These are phyloP conservation scores for Vitis hybrid DNA, from an alignment of 177 flowering plant genomes.

Conservation along the genomic window DNA sequence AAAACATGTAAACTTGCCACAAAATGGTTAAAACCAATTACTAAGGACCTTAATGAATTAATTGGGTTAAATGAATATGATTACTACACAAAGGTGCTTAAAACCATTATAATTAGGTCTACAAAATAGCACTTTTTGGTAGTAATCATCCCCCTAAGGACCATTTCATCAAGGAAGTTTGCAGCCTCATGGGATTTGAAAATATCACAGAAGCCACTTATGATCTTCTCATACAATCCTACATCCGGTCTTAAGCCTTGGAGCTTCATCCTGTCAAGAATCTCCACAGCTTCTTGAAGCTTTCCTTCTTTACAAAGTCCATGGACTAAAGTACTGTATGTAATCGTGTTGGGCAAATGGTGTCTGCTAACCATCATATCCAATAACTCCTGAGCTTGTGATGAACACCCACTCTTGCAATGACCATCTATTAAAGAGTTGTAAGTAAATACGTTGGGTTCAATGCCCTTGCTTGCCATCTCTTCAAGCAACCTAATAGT, in stretches of 20 bases:
- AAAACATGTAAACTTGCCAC: no score
- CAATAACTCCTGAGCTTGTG: conserved; percentile 46
- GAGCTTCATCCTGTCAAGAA: conserved; percentile 84
- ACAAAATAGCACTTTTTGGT: no score
- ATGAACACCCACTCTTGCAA: conserved; percentile 52
- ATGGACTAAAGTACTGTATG: conserved; percentile 59
- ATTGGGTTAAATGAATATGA: no score
- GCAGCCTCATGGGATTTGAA: conserved; percentile 73
- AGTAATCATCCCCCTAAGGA: conserved; percentile 36
- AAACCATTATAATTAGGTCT: no score
- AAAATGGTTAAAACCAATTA: no score
- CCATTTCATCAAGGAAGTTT: conserved; percentile 88
- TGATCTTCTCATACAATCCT: conserved; percentile 64
- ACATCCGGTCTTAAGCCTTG: conserved; percentile 86
- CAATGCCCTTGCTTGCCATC: conserved; percentile 47
- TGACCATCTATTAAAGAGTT: conserved; percentile 63
- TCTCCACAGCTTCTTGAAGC: conserved; percentile 52
- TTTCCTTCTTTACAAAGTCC: conserved; percentile 75
- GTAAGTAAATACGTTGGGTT: conserved; percentile 69
- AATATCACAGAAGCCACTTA: conserved; percentile 52
- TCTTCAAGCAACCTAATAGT: conserved; percentile 46
- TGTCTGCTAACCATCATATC: conserved; percentile 44
- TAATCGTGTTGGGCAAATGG: conserved; percentile 52
- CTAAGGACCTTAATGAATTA: no score
- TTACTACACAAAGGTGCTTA: no score